Evolutionary conservation across 306 rosid genomes (phyloP).

Genomic region (Quercus dentata): DNA sequence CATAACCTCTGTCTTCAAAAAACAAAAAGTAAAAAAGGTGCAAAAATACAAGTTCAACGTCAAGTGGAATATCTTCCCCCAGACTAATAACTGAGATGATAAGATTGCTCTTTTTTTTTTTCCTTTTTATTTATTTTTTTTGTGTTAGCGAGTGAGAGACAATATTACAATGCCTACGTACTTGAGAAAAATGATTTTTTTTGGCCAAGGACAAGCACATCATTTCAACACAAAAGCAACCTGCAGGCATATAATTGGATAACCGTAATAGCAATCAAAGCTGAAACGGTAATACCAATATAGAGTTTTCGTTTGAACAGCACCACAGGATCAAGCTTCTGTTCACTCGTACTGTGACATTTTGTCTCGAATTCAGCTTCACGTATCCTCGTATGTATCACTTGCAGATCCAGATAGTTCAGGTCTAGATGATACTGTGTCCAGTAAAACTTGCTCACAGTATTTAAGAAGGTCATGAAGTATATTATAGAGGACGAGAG

Average conservation of each 20-base stretch:
- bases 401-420: neutral
- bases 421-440: neutral
- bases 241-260: neutral
- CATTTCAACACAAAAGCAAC: neutral
- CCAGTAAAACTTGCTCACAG: neutral
- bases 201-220: no score
- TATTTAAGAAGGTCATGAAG: conserved; percentile 1
- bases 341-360: neutral
- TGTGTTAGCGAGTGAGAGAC: no score
- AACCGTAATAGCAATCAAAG: neutral
- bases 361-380: neutral
- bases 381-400: neutral
- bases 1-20: no score
- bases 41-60: no score
- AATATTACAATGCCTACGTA: no score
- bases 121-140: no score
- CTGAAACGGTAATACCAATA: neutral
- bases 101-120: no score
- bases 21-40: no score
- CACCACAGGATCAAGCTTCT: neutral
- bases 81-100: no score
- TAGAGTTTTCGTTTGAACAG: conserved; percentile 6
- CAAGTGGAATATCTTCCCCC: no score
- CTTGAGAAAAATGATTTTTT: no score
- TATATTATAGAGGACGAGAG: neutral